Conservation (phyloP, 352 stramenopile genomes). For the Discostella stelligera region DNA sequence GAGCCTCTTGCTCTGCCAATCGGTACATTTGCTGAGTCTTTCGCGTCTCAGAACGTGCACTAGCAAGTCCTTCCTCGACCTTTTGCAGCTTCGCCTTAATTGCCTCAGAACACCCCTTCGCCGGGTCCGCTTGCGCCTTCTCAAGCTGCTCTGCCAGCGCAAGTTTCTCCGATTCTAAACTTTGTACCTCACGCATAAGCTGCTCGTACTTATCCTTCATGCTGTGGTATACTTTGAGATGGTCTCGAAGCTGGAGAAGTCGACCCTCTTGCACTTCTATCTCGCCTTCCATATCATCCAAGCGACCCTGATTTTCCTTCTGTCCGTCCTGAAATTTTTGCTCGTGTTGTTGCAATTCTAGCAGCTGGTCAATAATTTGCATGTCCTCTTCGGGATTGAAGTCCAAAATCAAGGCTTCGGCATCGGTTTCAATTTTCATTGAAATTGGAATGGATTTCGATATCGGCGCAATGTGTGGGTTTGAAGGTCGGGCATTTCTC, state of each 20-base stretch:
- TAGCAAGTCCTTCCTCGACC: slow-evolving; percentile 65
- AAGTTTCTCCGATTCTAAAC: slow-evolving; percentile 74
- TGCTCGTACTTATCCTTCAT: slow-evolving; percentile 80
- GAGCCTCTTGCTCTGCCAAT: slow-evolving; percentile 63
- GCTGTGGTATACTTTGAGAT: slow-evolving; percentile 76
- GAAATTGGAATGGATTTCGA: background rate
- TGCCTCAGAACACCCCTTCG: slow-evolving; percentile 59
- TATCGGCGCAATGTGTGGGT: background rate
- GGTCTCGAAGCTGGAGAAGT: slow-evolving; percentile 71
- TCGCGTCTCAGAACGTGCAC: slow-evolving; percentile 58
- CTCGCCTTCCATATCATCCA: slow-evolving; percentile 71
- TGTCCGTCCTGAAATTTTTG: slow-evolving; percentile 64
- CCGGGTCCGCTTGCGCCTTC: slow-evolving; percentile 62
- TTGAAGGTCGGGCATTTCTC: background rate
- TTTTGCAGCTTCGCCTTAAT: slow-evolving; percentile 78
- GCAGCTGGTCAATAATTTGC: slow-evolving; percentile 75
- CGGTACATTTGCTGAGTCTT: slow-evolving; percentile 75
- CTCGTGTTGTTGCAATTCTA: slow-evolving; percentile 78
- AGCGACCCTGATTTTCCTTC: slow-evolving; percentile 58
- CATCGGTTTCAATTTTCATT: slow-evolving; percentile 20
- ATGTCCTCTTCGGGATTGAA: slow-evolving; percentile 81
- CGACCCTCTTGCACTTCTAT: slow-evolving; percentile 69
- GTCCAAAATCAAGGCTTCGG: slow-evolving; percentile 46
- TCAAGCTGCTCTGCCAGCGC: slow-evolving; percentile 67
- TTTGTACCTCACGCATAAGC: slow-evolving; percentile 73